These are phyloP conservation scores for Eruca vesicaria DNA, from an alignment of 441 rosid genomes.

Conservation along the genomic window DNA sequence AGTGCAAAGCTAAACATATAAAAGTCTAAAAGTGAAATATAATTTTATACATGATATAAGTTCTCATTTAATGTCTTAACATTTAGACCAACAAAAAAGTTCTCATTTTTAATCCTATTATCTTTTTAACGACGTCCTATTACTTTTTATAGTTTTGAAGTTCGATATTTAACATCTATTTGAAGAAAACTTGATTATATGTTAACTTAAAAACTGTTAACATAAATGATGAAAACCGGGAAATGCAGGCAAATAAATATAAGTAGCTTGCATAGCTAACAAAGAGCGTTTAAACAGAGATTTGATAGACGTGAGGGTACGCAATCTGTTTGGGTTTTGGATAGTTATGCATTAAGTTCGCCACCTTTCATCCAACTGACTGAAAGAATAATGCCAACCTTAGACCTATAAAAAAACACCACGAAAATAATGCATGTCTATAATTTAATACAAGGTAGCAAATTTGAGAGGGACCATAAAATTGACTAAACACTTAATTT, in stretches of 20 bases:
- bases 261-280: not conserved
- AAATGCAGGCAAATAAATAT: not conserved
- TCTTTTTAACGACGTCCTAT: too few relatives aligned
- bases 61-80: not conserved
- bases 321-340: conserved; percentile 7
- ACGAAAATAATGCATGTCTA: not conserved
- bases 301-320: not conserved
- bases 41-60: not conserved
- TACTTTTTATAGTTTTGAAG: not conserved
- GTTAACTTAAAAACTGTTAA: not conserved
- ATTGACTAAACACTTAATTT: not conserved
- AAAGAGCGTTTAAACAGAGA: not conserved
- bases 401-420: not conserved
- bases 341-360: conserved; percentile 19
- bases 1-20: not conserved
- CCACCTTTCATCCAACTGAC: conserved; percentile 10
- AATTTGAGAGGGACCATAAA: not conserved
- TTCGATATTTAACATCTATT: not conserved
- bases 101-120: too few relatives aligned
- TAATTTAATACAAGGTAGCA: not conserved
- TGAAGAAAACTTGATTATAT: not conserved
- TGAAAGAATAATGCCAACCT: conserved; percentile 10
- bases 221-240: not conserved
- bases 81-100: too few relatives aligned
- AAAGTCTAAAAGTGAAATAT: not conserved